phyloP scores from a whole-genome alignment of 1,284 basidiomycete genomes.

The Flammula alnicola region DNA sequence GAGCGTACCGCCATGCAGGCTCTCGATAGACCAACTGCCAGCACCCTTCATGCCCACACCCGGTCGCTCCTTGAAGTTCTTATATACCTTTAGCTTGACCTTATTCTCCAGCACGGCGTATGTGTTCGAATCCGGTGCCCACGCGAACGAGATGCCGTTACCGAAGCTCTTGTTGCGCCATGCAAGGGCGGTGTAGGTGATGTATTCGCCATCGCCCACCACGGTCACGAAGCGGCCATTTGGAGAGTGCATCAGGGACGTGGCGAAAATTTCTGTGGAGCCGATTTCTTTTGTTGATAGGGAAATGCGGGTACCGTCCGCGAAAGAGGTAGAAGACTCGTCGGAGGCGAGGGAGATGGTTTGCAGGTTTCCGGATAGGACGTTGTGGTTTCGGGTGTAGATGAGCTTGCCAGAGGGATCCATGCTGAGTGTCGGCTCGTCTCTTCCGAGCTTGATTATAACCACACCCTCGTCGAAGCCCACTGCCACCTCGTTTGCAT shows the following conservation, averaged over 20 bases:
- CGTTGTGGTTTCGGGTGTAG: conserved; percentile 92
- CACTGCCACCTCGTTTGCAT: conserved; percentile 92
- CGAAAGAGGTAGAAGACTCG: conserved; percentile 48
- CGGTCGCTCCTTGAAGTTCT: conserved; percentile 91
- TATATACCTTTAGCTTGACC: conserved; percentile 86
- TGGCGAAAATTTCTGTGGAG: conserved; percentile 93
- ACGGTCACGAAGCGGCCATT: conserved; percentile 98
- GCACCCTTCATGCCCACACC: conserved; percentile 74
- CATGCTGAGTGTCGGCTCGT: conserved; percentile 97
- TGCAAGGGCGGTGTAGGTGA: conserved; percentile 97
- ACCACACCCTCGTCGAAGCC: conserved; percentile 98
- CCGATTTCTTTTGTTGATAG: conserved; percentile 91
- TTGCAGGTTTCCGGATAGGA: conserved; percentile 89
- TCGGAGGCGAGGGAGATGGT: conserved; percentile 55
- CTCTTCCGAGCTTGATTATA: conserved; percentile 95
- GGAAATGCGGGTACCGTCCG: conserved; percentile 84
- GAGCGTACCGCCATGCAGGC: conserved; percentile 86
- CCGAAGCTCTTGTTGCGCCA: conserved; percentile 99
- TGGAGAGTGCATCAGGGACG: conserved; percentile 87
- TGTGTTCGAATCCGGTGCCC: conserved; percentile 96
- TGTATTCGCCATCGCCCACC: conserved; percentile 96
- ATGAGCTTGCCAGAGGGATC: conserved; percentile 95
- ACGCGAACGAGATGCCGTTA: conserved; percentile 91
- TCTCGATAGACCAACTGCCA: conserved; percentile 86
- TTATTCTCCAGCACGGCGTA: conserved; percentile 94